Base-by-base conservation (phyloP, 106 monocot species). In the Gastrodia elata region DNA sequence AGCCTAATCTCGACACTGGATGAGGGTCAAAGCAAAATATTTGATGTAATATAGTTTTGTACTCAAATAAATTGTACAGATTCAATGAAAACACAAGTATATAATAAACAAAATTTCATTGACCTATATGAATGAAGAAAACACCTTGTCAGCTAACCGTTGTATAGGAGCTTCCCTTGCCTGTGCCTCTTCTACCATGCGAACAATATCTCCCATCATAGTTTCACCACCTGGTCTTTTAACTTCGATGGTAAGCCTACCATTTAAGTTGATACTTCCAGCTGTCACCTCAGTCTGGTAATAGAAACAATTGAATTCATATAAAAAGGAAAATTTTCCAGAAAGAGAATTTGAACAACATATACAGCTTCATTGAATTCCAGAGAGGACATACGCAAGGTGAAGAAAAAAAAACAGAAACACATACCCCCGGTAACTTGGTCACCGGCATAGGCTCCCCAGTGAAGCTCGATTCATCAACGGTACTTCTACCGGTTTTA, bases 391-490 rank as follows among this genome's bases (percentile, higher is more conserved):
- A 18, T 7, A 64, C 25, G 9, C 27, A 57, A 32, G 34, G 32
- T 32, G 6, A 33, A 25, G 22, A 4, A 0, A 52, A 65, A 4
- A 34, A 65, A 68, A 18, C 39, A 55, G 37, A 71, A 72, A 78
- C 43, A 4, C 10, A 72, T 86, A 97, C 97, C 88, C 98, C 98
- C 68, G 88, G 78, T 52, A 93, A 76, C 68, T 98, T 98, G 56
- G 88, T 91, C 39, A 93, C 91, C 49, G 98, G 98, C 83, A 91
- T 80, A 71, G 98, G 91, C 68, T 98, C 98, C 65, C 98, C 98
- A 69, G 98, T 93, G 48, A 98, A 83, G 80, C 98, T 98, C 72
- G 98, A 98, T 73, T 93, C 98, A 79, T 98, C 97, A 82, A 98
- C 88, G 43, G 90, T 87, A 76, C 97, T 98, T 79, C 93, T 88